These are phyloP conservation scores for Corymbia citriodora DNA, from an alignment of 441 rosid genomes.

Conservation along the genomic window DNA sequence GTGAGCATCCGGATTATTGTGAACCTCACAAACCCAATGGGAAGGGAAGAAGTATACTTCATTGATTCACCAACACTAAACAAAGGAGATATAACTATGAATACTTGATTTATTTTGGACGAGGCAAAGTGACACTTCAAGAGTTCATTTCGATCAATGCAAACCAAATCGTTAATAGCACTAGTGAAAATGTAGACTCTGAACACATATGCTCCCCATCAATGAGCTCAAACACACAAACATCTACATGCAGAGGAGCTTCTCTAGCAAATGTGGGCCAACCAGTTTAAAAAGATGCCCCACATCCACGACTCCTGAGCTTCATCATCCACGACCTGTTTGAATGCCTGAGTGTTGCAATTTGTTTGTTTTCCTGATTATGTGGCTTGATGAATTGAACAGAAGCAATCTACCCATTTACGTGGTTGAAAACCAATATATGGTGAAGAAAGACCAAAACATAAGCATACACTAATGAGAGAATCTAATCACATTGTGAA, in stretches of 20 bases:
- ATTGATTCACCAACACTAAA: background rate
- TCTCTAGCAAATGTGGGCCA: background rate
- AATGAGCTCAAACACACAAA: too few species aligned
- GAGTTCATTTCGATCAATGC: background rate
- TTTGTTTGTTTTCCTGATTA: too few species aligned
- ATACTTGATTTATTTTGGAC: background rate
- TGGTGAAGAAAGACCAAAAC: background rate
- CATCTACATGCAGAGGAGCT: too few species aligned
- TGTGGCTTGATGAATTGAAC: background rate
- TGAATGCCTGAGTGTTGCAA: accelerated
- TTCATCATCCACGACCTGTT: accelerated
- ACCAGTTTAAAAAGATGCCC: too few species aligned
- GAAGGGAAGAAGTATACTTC: background rate
- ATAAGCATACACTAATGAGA: background rate
- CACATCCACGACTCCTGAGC: accelerated
- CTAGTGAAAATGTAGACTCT: background rate
- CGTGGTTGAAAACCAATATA: background rate
- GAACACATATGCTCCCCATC: too few species aligned
- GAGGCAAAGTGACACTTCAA: background rate
- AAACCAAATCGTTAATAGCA: background rate
- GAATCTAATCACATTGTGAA: background rate
- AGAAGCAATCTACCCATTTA: accelerated
- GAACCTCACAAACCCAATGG: too few species aligned
- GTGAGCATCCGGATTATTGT: too few species aligned
- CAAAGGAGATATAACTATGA: too few species aligned